Percentiles rank a stretch among this genome's conserved stretches.
These are phyloP conservation scores for Cyberlindnera lachancei DNA, from an alignment of 805 yeast species.

Conservation along the genomic window DNA sequence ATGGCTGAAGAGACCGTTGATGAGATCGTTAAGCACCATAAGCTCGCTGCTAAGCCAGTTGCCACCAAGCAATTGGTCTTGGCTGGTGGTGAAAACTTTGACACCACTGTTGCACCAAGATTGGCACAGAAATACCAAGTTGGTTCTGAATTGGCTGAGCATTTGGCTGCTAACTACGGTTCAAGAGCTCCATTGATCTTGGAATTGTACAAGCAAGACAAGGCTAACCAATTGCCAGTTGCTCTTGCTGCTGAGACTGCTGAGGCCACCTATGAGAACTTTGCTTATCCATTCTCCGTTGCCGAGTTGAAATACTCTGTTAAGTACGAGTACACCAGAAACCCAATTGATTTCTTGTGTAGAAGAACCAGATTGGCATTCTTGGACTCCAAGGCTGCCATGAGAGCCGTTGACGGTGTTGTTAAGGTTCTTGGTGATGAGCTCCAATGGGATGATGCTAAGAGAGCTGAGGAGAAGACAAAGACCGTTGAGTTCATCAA, in stretches of 20 bases:
- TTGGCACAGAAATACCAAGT: slow-evolving; percentile 72
- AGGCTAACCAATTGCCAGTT: slow-evolving; percentile 54
- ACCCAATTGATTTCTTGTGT: slow-evolving; percentile 84
- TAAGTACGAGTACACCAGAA: slow-evolving; percentile 76
- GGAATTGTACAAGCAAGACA: slow-evolving; percentile 42
- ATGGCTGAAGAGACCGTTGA: slow-evolving; percentile 95
- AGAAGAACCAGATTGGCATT: slow-evolving; percentile 92
- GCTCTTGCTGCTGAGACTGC: slow-evolving; percentile 40
- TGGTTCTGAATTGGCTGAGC: slow-evolving; percentile 69
- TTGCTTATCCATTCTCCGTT: slow-evolving; percentile 79
- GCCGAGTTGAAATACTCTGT: slow-evolving; percentile 84
- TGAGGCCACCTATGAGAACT: slow-evolving; percentile 37
- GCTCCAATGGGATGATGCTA: slow-evolving; percentile 60
- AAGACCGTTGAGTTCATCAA: slow-evolving; percentile 53
- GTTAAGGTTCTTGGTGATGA: slow-evolving; percentile 80
- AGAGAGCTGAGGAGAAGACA: slow-evolving; percentile 45
- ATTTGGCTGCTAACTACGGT: slow-evolving; percentile 83
- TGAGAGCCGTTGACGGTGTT: slow-evolving; percentile 73
- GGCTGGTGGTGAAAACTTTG: slow-evolving; percentile 78
- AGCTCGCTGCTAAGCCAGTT: slow-evolving; percentile 34
- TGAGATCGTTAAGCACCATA: slow-evolving; percentile 49
- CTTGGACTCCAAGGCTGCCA: slow-evolving; percentile 79
- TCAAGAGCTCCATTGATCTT: slow-evolving; percentile 78
- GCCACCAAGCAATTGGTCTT: slow-evolving; percentile 41
- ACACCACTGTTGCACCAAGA: slow-evolving; percentile 64